These are phyloP conservation scores for Oryza glumipatula DNA, from an alignment of 176 grass and related monocot genomes.

Conservation along the genomic window DNA sequence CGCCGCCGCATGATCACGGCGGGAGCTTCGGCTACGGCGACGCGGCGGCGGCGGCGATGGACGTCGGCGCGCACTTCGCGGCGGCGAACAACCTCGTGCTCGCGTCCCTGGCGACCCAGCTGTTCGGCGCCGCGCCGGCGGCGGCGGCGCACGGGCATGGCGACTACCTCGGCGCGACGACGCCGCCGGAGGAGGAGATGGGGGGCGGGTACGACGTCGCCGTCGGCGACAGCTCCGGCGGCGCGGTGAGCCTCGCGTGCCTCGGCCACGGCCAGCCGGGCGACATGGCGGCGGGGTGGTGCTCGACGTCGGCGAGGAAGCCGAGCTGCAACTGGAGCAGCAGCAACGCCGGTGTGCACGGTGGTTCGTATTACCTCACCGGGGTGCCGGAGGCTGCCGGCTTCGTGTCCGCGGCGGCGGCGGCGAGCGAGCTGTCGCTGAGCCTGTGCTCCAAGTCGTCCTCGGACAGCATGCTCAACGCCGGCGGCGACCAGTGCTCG, in stretches of 20 bases:
- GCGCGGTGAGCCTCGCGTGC: constrained; percentile 33
- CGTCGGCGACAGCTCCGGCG: constrained; percentile 23
- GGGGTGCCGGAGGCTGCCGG: constrained; percentile 11
- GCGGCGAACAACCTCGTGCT: constrained; percentile 36
- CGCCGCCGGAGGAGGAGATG: constrained; percentile 37
- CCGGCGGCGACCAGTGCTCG: constrained; percentile 43
- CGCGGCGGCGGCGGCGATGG: background rate
- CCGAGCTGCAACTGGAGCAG: constrained; percentile 31
- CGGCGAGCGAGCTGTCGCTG: constrained; percentile 64
- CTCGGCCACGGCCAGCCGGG: constrained; percentile 16
- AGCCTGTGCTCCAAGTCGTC: constrained; percentile 54
- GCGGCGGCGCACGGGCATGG: constrained; percentile 28
- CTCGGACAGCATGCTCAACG: constrained; percentile 25
- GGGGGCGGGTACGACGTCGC: background rate
- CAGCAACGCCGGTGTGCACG: constrained; percentile 19
- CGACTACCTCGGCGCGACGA: constrained; percentile 8
- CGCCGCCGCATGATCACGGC: constrained; percentile 39
- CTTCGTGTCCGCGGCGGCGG: constrained; percentile 30
- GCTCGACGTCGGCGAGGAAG: constrained; percentile 10
- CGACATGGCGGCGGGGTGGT: constrained; percentile 6
- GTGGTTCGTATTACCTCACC: constrained; percentile 27
- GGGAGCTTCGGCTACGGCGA: constrained; percentile 35
- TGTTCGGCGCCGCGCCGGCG: constrained; percentile 29
- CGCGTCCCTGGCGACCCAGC: constrained; percentile 50
- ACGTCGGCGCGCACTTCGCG: constrained; percentile 30